These are phyloP conservation scores for Brassica balearica DNA, from an alignment of 441 rosid species.

Conservation along the genomic window DNA sequence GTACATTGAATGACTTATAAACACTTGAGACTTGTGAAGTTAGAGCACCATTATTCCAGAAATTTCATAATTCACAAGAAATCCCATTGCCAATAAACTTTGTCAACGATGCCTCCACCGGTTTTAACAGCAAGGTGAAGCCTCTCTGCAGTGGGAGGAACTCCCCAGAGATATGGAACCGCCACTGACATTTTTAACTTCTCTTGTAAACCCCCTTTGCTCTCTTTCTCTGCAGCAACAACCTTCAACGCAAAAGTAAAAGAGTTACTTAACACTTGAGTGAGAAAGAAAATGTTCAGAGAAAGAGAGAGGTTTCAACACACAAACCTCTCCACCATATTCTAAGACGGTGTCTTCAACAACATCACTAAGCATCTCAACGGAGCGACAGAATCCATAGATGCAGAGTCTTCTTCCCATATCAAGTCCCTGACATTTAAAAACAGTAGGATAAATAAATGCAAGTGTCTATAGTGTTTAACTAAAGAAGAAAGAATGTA, in stretches of 20 bases:
- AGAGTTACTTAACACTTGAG: not conserved
- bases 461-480: too few relatives aligned
- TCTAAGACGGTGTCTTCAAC: slow-evolving; percentile 89
- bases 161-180: slow-evolving; percentile 93
- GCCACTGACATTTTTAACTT: slow-evolving; percentile 90
- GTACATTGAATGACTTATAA: slow-evolving; percentile 43
- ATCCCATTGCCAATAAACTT: slow-evolving; percentile 91
- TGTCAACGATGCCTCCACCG: slow-evolving; percentile 95
- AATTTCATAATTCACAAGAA: slow-evolving; percentile 56
- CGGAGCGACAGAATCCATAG: slow-evolving; percentile 92
- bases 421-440: slow-evolving; percentile 72
- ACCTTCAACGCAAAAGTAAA: slow-evolving; percentile 47
- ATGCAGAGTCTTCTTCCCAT: slow-evolving; percentile 89
- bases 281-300: not conserved
- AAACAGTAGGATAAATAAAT: too few relatives aligned
- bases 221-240: slow-evolving; percentile 79
- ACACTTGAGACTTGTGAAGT: slow-evolving; percentile 34
- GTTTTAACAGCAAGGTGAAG: slow-evolving; percentile 89
- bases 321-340: slow-evolving; percentile 83
- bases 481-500: too few relatives aligned
- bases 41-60: slow-evolving; percentile 26
- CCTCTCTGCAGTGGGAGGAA: slow-evolving; percentile 92
- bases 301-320: not conserved
- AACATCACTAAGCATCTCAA: slow-evolving; percentile 94
- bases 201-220: slow-evolving; percentile 82